Conservation (phyloP, 257 asterid species). For the Petunia axillaris region DNA sequence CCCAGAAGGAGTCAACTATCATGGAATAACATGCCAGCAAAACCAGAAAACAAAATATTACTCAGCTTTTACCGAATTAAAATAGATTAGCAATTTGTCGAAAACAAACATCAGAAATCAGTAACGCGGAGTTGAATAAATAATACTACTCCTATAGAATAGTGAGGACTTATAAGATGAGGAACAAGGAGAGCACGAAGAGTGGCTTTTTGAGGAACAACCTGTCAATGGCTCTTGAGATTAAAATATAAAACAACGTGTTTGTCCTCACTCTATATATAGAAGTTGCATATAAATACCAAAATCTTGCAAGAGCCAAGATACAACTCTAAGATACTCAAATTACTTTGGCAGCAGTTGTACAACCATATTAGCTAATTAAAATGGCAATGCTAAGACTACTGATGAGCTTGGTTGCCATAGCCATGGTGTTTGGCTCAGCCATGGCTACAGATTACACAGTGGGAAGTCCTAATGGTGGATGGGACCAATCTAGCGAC, state of each 20-base stretch:
- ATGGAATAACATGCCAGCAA: neutral
- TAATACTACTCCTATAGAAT: no score
- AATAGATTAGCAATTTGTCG: neutral
- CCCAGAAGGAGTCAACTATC: neutral
- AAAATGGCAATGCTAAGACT: constrained; percentile 43
- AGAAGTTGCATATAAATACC: constrained; percentile 27
- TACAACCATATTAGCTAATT: neutral
- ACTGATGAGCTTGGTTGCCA: constrained; percentile 33
- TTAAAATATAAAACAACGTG: neutral
- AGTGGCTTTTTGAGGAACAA: constrained; percentile 2
- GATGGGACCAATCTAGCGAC: constrained; percentile 57
- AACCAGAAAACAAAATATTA: neutral
- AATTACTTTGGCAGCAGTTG: constrained; percentile 20
- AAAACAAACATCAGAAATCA: no score
- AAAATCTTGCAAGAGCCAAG: neutral
- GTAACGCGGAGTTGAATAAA: no score
- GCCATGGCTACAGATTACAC: constrained; percentile 56
- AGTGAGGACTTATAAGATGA: no score
- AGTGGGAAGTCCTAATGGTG: constrained; percentile 61
- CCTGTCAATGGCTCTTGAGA: constrained; percentile 21
- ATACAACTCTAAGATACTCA: neutral
- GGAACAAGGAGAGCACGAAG: neutral
- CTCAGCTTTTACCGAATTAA: neutral
- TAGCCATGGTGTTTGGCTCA: constrained; percentile 32
- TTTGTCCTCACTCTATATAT: neutral